Evolutionary conservation across 768 basidiomycete genomes (phyloP), one percentile per base, ranked within the genome.

Genomic region (Porpolomopsis calyptriformis): DNA sequence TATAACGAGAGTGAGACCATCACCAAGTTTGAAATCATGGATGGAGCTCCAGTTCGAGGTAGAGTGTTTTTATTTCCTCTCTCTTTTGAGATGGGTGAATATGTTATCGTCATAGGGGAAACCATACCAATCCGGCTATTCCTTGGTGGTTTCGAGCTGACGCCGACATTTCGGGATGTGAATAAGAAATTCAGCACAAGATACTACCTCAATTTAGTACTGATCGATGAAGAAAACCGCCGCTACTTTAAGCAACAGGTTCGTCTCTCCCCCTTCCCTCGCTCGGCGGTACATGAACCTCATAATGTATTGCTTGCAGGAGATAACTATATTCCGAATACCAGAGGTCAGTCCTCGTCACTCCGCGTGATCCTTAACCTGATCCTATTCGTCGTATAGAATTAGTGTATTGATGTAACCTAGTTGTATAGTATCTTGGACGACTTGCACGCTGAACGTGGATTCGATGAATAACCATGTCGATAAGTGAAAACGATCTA

Each of bases 11-110:
- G 86, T 57, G 93, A 98, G 61, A 98, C 93, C 6, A 97, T 99
- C 57, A 98, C 96, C 7, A 98, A 98, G 65, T 98, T 97, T 58
- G 96, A 98, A 66, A 96, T 97, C 54, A 96, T 96, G 93, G 93
- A 98, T 61, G 92, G 93, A 2, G 90, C 93, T 5, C 94, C 94
- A 1, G 91, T 97, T n/a, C 75, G 91, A 69, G 90, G 89, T 85
- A 51, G 39, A 72, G 60, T 3, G 35, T 34, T 24, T 46, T 33
- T 20, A 18, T 34, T 19, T 22, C 25, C 0, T 18, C 8, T 2
- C 19, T 12, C n/a, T 4, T 40, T 23, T 20, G 12, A 2, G 5
- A 29, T 8, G 23, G 44, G 10, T 40, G 5, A 20, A 14, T 11
- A 18, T 6, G 20, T 8, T 26, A 6, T 22, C 4, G 4, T 46